A percentile compares a stretch with the other conserved stretches of the same genome.
Evolutionary conservation across 345 rosid genomes (phyloP).

Genomic region (Camelina hispida): DNA sequence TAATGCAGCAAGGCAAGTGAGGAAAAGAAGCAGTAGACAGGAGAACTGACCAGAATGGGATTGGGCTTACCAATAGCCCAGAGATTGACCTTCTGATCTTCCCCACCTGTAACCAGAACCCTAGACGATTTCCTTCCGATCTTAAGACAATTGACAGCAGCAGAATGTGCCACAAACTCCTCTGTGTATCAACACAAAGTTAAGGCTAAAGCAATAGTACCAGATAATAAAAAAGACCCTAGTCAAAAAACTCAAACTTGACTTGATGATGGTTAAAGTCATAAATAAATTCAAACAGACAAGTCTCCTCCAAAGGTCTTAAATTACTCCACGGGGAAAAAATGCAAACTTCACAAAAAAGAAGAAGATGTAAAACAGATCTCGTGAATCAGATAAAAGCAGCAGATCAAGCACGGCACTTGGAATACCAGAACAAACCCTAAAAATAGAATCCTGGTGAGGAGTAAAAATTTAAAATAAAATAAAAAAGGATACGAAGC

Average conservation of each 20-base stretch:
- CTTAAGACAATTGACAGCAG: constrained; percentile 89
- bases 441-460: constrained; percentile 5
- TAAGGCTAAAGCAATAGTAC: constrained; percentile 49
- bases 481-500: constrained; percentile 82
- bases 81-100: constrained; percentile 97
- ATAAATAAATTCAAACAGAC: constrained; percentile 37
- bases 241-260: constrained; percentile 31
- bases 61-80: constrained; percentile 99
- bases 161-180: constrained; percentile 99
- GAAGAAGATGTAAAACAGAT: constrained; percentile 27
- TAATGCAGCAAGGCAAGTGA: constrained; percentile 28
- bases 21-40: constrained; percentile 33
- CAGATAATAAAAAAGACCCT: not conserved
- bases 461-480: constrained; percentile 8
- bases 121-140: constrained; percentile 97
- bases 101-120: constrained; percentile 96
- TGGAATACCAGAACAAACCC: constrained; percentile 8
- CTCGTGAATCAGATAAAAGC: constrained; percentile 33
- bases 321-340: constrained; percentile 29
- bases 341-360: not conserved
- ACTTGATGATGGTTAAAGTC: not conserved
- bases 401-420: constrained; percentile 43
- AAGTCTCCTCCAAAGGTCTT: constrained; percentile 31
- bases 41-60: constrained; percentile 90
- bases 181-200: constrained; percentile 53